These are phyloP conservation scores for Blastobotrys chiropterorum DNA, from an alignment of 805 yeast genomes.

Conservation along the genomic window DNA sequence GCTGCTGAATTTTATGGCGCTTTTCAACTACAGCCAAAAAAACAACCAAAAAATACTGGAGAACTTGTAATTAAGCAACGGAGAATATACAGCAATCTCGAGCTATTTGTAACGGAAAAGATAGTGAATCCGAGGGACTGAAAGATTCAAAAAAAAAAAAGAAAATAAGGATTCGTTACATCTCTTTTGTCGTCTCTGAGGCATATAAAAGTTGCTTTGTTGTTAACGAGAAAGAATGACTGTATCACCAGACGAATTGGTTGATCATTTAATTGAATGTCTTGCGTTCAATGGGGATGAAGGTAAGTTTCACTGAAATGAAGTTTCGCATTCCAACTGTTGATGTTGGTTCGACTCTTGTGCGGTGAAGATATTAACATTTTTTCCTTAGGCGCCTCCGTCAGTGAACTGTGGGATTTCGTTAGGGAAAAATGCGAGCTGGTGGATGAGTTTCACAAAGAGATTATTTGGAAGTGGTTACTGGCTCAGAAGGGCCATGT, in stretches of 20 bases:
- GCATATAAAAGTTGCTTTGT: not conserved
- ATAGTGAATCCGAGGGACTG: too few relatives aligned
- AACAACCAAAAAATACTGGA: too few relatives aligned
- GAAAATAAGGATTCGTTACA: too few relatives aligned
- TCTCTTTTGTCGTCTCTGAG: not conserved
- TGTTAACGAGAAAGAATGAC: conserved; percentile 1
- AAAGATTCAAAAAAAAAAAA: too few relatives aligned
- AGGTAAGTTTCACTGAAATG: conserved; percentile 21
- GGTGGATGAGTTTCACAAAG: conserved; percentile 21
- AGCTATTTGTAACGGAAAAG: too few relatives aligned
- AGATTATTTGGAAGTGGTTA: conserved; percentile 27
- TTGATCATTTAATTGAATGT: conserved; percentile 25
- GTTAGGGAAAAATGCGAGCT: conserved; percentile 14
- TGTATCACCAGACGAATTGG: conserved; percentile 27
- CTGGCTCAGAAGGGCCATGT: conserved; percentile 16
- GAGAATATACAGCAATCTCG: too few relatives aligned
- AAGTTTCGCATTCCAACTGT: not conserved
- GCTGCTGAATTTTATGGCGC: not conserved
- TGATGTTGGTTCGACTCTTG: conserved; percentile 3
- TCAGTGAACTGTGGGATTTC: conserved; percentile 25
- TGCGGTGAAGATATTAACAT: not conserved
- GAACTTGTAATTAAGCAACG: too few relatives aligned
- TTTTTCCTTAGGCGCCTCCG: conserved; percentile 20
- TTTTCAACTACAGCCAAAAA: too few relatives aligned
- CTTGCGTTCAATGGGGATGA: conserved; percentile 28